A percentile compares a stretch with the other conserved stretches of the same genome.
phyloP scores from a whole-genome alignment of 805 yeast genomes.

The Kurtzmaniella fragi region DNA sequence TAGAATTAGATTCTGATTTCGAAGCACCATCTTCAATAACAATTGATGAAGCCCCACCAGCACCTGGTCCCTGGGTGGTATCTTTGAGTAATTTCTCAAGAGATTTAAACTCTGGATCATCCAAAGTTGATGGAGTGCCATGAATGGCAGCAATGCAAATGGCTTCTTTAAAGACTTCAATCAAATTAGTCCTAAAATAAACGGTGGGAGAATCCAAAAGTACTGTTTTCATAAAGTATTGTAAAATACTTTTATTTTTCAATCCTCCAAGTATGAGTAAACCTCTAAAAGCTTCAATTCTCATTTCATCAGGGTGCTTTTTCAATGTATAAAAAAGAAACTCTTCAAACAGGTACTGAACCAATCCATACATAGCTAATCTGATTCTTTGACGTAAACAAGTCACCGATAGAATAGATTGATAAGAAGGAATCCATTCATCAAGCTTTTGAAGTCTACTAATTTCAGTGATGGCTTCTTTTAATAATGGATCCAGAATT shows the following conservation, averaged over 20 bases:
- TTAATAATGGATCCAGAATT: slow-evolving; percentile 11
- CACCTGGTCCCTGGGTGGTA: slow-evolving; percentile 4
- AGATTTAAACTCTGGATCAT: slow-evolving; percentile 59
- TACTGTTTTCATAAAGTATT: slow-evolving; percentile 55
- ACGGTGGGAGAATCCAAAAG: slow-evolving; percentile 50
- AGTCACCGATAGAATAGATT: slow-evolving; percentile 46
- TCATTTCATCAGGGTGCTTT: slow-evolving; percentile 43
- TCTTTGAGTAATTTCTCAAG: slow-evolving; percentile 20
- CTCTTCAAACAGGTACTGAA: slow-evolving; percentile 49
- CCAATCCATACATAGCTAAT: slow-evolving; percentile 52
- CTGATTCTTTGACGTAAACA: slow-evolving; percentile 57
- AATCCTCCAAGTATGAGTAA: slow-evolving; percentile 73
- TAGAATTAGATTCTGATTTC: slow-evolving; percentile 37
- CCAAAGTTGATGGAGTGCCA: slow-evolving; percentile 54
- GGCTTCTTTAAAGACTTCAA: slow-evolving; percentile 42
- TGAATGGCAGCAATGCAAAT: slow-evolving; percentile 64
- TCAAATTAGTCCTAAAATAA: slow-evolving; percentile 46
- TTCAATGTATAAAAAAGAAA: slow-evolving; percentile 48
- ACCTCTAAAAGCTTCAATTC: slow-evolving; percentile 67
- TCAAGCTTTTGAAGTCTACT: slow-evolving; percentile 76
- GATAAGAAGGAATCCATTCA: slow-evolving; percentile 78
- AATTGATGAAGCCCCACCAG: slow-evolving; percentile 37
- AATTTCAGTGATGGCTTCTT: slow-evolving; percentile 53
- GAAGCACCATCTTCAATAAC: slow-evolving; percentile 47
- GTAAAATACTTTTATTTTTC: slow-evolving; percentile 54